Base-by-base conservation (phyloP, 2,329 filamentous ascomycete species). In the Phyllosticta ampelicida region DNA sequence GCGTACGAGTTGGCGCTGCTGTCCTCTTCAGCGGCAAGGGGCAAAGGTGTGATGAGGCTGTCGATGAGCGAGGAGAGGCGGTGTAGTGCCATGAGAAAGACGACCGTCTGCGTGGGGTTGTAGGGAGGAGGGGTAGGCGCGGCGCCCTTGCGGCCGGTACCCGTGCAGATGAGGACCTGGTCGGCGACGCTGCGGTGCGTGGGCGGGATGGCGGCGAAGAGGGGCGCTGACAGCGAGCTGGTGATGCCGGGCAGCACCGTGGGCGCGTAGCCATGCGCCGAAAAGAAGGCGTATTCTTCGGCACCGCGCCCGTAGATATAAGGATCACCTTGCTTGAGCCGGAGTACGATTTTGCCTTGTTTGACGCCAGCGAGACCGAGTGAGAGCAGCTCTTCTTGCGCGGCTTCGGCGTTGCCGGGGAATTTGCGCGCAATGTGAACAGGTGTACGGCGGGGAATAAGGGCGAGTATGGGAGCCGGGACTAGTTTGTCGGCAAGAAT, bases 381-480 rank as follows among this genome's bases (percentile, higher is more conserved):
- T 56, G 85, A 80, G 2, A 95, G 81, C 4, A 99, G 83, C 72
- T 99, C 94, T 67, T 91, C 85, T 70, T 99, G 94, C 0, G 94
- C 94, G 51, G 84, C 84, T 65, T 99, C 94, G 48, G 94, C 94
- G 72, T 99, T 97, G 20, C 94, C 94, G 0, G 94, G 94, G 73
- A 99, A 99, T 71, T 99, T 99, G 67, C 91, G 87, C 4, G 94
- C 92, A 65, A 99, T 99, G 66, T 89, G 85, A 11, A 97, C 86
- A 9, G 87, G 86, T 9, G 91, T 95, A 56, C 92, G 84, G 36
- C 94, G 89, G 1, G 94, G 94, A 58, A 97, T 87, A 16, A 99
- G 82, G 63, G 92, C 89, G 9, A 99, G 79, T 2, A 99, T 89
- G 8, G 87, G 84, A 0, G 89, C 80, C 0, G 94, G 89, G 3